These are phyloP conservation scores for Mastigamoeba balamuthi DNA, from an alignment of 78 protist genomes.

Conservation along the genomic window DNA sequence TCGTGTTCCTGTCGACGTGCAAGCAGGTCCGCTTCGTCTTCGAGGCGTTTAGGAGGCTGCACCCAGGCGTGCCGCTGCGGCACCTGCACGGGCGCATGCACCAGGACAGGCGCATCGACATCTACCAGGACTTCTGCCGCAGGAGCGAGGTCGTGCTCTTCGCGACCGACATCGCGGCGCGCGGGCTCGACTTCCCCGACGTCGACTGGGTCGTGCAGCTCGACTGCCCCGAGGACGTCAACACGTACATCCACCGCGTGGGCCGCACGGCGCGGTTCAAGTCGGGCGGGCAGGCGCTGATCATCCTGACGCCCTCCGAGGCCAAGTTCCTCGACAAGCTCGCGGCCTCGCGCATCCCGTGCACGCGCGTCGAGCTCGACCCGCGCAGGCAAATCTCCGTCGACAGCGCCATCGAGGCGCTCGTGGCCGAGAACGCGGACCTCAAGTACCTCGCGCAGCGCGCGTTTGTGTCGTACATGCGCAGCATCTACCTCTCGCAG, in stretches of 20 bases:
- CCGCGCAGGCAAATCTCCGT: conserved; percentile 9
- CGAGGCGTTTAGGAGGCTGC: conserved; percentile 54
- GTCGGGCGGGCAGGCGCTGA: conserved; percentile 20
- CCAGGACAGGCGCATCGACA: conserved; percentile 61
- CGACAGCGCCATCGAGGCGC: not conserved
- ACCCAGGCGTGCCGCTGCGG: conserved; percentile 70
- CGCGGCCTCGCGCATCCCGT: conserved; percentile 26
- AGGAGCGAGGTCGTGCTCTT: conserved; percentile 73
- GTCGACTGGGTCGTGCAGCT: conserved; percentile 95
- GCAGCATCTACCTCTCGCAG: conserved; percentile 12
- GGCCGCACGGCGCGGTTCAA: conserved; percentile 93
- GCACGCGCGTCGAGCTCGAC: conserved; percentile 9
- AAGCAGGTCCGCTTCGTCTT: conserved; percentile 83
- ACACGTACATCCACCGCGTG: conserved; percentile 94
- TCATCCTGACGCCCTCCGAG: conserved; percentile 25
- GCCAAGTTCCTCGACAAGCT: conserved; percentile 1
- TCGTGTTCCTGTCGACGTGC: conserved; percentile 87
- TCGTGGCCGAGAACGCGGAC: conserved; percentile 24
- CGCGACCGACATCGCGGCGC: conserved; percentile 96
- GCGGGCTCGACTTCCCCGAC: conserved; percentile 95
- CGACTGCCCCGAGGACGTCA: conserved; percentile 90
- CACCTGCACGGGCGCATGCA: conserved; percentile 84
- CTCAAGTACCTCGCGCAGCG: conserved; percentile 29
- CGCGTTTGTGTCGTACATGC: conserved; percentile 32
- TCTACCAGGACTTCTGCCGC: conserved; percentile 17